A percentile compares a stretch with the other conserved stretches of the same genome.
These are phyloP conservation scores for Schizochytrium sp. DNA, from an alignment of 108 stramenopile species.

Conservation along the genomic window DNA sequence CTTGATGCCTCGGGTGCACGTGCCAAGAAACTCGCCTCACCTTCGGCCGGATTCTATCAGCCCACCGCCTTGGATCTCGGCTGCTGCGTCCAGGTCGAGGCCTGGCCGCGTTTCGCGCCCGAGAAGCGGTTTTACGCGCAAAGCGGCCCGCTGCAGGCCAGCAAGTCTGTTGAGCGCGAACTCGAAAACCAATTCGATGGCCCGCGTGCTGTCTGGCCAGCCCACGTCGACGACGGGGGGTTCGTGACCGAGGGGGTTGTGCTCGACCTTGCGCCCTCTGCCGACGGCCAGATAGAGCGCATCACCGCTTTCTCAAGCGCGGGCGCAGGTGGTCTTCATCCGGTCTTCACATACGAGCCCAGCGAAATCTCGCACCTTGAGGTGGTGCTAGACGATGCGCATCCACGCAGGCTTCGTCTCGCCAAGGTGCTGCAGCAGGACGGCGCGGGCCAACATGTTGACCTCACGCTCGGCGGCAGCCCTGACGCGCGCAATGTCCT, in stretches of 20 bases:
- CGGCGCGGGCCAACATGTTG: not conserved
- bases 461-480: not conserved
- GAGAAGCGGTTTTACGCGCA: not conserved
- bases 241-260: not conserved
- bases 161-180: not conserved
- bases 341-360: not conserved
- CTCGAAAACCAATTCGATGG: not conserved
- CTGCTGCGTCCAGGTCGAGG: not conserved
- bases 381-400: not conserved
- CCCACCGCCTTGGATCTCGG: not conserved
- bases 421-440: not conserved
- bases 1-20: too few species aligned
- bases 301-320: not conserved
- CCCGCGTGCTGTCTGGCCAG: not conserved
- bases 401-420: not conserved
- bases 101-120: not conserved
- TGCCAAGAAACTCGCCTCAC: not conserved
- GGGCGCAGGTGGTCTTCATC: not conserved
- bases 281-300: not conserved
- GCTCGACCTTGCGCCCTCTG: not conserved
- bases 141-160: not conserved
- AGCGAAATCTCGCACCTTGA: not conserved
- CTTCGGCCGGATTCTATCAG: not conserved
- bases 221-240: not conserved
- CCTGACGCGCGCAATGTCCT: not conserved